Conservation (phyloP, 805 yeast genomes). For the Blastobotrys peoriensis region DNA sequence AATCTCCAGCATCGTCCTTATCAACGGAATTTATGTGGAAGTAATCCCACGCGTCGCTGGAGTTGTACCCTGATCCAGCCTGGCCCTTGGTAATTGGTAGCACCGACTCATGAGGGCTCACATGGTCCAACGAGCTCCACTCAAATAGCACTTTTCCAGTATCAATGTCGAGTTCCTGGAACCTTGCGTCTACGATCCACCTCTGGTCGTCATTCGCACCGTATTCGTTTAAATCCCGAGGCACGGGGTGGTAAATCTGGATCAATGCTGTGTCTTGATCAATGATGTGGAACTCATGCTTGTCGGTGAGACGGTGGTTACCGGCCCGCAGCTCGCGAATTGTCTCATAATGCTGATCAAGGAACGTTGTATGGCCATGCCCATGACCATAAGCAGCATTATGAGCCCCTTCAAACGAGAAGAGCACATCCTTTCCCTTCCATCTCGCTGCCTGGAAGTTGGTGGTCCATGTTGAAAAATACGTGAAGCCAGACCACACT, state of each 20-base stretch:
- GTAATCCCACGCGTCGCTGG: conserved; percentile 14
- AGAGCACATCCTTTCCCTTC: conserved; percentile 9
- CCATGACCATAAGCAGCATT: conserved; percentile 14
- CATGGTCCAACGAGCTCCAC: conserved; percentile 12
- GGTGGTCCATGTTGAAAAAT: conserved; percentile 8
- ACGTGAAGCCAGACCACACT: conserved; percentile 14
- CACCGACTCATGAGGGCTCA: conserved; percentile 10
- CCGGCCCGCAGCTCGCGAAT: conserved; percentile 10
- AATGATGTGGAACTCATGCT: conserved; percentile 11
- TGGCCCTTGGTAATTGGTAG: conserved; percentile 9
- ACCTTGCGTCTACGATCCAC: conserved; percentile 11
- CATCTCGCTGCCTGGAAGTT: conserved; percentile 9
- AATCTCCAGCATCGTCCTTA: conserved; percentile 10
- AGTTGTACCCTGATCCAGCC: conserved; percentile 13
- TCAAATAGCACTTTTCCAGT: conserved; percentile 11
- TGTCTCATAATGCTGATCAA: conserved; percentile 11
- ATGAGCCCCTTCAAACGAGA: conserved; percentile 10
- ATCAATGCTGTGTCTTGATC: conserved; percentile 7
- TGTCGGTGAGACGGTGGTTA: conserved; percentile 9
- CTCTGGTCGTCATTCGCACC: conserved; percentile 7
- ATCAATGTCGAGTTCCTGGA: conserved; percentile 12
- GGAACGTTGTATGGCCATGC: conserved; percentile 11
- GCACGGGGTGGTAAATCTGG: conserved; percentile 11
- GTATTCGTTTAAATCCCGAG: conserved; percentile 6
- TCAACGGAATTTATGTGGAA: conserved; percentile 14